Evolutionary conservation across 2,329 filamentous ascomycete genomes (phyloP).

Genomic region (Bipolaris oryzae): DNA sequence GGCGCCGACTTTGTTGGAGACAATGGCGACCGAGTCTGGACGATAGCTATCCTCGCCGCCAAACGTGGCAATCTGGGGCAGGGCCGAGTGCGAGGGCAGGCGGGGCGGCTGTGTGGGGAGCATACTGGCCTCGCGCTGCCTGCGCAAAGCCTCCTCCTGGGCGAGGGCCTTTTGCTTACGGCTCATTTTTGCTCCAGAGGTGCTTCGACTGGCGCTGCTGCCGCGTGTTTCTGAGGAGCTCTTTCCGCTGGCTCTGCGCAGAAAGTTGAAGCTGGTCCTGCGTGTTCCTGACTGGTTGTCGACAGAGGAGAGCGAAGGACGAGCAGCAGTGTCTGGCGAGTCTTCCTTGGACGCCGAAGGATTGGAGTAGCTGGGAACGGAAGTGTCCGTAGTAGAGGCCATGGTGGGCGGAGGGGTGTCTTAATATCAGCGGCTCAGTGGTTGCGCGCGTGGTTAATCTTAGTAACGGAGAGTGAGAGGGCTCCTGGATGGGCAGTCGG

Average conservation of each 20-base stretch:
- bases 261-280: constrained; percentile 46
- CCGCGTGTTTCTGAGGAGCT: constrained; percentile 29
- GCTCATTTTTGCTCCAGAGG: constrained; percentile 53
- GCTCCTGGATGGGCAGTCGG: constrained; percentile 15
- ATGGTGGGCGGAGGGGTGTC: constrained; percentile 35
- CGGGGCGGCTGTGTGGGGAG: constrained; percentile 66
- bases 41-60: constrained; percentile 65
- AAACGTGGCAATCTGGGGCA: constrained; percentile 62
- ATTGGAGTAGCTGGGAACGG: constrained; percentile 17
- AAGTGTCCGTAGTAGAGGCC: constrained; percentile 32
- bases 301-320: constrained; percentile 19
- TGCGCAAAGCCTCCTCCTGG: constrained; percentile 60
- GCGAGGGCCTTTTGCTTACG: constrained; percentile 62
- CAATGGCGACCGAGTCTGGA: constrained; percentile 66
- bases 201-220: constrained; percentile 30
- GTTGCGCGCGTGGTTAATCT: constrained; percentile 33
- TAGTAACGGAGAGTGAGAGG: constrained; percentile 27
- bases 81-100: constrained; percentile 56
- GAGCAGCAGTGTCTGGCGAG: constrained; percentile 37
- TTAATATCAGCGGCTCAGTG: constrained; percentile 28
- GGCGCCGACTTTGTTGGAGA: constrained; percentile 62
- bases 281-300: constrained; percentile 27
- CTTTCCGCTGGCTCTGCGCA: constrained; percentile 43
- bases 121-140: constrained; percentile 61
- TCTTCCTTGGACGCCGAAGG: constrained; percentile 27